Conservation (phyloP, 2,329 filamentous ascomycete species). For the Ambrosiella beaveri region DNA sequence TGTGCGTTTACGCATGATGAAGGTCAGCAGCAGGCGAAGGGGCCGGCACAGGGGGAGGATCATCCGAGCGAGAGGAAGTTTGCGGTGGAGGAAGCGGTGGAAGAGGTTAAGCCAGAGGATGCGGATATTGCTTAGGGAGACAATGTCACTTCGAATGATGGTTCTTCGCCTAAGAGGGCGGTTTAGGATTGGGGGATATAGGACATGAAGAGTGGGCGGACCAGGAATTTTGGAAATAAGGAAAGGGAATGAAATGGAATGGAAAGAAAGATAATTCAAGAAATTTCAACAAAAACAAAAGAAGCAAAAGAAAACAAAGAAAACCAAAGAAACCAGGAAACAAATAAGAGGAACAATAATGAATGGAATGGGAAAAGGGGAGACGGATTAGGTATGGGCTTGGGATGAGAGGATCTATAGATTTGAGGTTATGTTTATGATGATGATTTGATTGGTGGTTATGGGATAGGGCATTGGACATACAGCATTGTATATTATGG, state of each 20-base stretch:
- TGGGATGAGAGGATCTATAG: too few relatives aligned
- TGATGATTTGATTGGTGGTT: too few relatives aligned
- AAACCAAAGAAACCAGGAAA: constrained; percentile 10
- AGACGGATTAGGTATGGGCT: background rate
- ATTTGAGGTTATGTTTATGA: too few relatives aligned
- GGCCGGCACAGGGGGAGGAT: constrained; percentile 55
- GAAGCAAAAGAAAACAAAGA: constrained; percentile 12
- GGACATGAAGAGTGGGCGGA: background rate
- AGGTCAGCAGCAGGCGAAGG: constrained; percentile 78
- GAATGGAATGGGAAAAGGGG: background rate
- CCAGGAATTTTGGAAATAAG: constrained; percentile 12
- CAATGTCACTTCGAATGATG: background rate
- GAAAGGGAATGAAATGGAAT: constrained; percentile 7
- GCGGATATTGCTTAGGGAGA: constrained; percentile 19
- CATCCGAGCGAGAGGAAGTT: constrained; percentile 85
- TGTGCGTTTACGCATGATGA: constrained; percentile 84
- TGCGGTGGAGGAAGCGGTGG: constrained; percentile 47
- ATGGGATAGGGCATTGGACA: too few relatives aligned
- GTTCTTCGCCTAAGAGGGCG: background rate
- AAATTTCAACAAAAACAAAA: constrained; percentile 11
- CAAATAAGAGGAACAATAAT: constrained; percentile 3
- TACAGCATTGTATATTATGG: too few relatives aligned
- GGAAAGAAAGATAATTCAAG: constrained; percentile 9
- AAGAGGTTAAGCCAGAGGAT: constrained; percentile 21
- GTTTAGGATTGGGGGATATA: background rate